These are phyloP conservation scores for Hypericum androsaemum DNA, from an alignment of 345 rosid species.

Conservation along the genomic window DNA sequence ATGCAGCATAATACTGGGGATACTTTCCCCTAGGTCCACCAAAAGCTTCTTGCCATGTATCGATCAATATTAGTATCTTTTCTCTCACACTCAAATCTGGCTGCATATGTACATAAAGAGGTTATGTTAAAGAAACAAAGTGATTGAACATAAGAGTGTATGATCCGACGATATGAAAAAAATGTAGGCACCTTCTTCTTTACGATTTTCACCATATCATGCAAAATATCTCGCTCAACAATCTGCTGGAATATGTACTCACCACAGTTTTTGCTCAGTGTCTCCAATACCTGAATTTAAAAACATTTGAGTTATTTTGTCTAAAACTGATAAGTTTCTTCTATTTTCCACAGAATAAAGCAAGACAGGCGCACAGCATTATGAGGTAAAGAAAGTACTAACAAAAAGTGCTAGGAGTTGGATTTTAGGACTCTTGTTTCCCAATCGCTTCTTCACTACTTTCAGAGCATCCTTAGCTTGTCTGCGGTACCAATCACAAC, in stretches of 20 bases:
- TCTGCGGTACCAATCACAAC: constrained; percentile 33
- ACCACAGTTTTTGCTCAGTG: constrained; percentile 90
- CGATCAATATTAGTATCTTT: constrained; percentile 66
- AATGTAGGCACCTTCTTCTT: constrained; percentile 73
- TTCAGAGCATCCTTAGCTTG: constrained; percentile 85
- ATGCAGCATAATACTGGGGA: constrained; percentile 83
- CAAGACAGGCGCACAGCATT: constrained; percentile 6
- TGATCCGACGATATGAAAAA: constrained; percentile 5
- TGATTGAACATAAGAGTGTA: constrained; percentile 4
- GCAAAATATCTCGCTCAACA: constrained; percentile 80
- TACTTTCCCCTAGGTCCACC: constrained; percentile 72
- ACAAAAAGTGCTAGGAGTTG: constrained; percentile 85
- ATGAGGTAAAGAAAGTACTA: constrained; percentile 23
- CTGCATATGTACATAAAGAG: constrained; percentile 34
- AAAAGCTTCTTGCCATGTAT: constrained; percentile 73
- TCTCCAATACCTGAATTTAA: constrained; percentile 67
- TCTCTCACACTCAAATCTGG: constrained; percentile 90
- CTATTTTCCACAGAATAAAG: background rate
- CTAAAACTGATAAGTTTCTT: background rate
- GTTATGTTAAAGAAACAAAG: background rate
- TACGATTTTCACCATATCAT: constrained; percentile 92
- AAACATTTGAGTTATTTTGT: no score
- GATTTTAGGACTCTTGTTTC: constrained; percentile 77
- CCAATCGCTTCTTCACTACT: constrained; percentile 81
- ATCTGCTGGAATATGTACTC: constrained; percentile 80